Evolutionary conservation across 2,329 filamentous ascomycete species (phyloP).

Genomic region (Diaporthe helianthi): DNA sequence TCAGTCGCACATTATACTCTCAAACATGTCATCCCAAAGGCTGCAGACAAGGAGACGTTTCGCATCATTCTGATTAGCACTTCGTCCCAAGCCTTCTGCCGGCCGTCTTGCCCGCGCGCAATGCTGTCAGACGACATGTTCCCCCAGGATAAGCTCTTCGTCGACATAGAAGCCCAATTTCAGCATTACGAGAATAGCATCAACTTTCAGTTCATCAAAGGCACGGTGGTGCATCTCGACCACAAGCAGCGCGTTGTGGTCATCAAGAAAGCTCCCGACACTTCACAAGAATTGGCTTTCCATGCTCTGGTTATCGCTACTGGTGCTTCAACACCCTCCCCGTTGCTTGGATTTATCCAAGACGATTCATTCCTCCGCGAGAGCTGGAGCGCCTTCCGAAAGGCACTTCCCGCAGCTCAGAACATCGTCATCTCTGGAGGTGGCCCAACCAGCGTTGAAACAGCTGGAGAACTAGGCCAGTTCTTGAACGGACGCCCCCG

Average conservation of each 20-base stretch:
- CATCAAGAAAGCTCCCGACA: slow-evolving; percentile 35
- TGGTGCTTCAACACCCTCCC: slow-evolving; percentile 53
- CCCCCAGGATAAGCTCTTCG: slow-evolving; percentile 53
- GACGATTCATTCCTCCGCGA: slow-evolving; percentile 44
- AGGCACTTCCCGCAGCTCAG: slow-evolving; percentile 47
- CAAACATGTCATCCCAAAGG: slow-evolving; percentile 55
- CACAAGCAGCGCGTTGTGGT: slow-evolving; percentile 44
- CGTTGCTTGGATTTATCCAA: slow-evolving; percentile 49
- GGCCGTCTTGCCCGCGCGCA: slow-evolving; percentile 54
- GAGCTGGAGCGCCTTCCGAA: slow-evolving; percentile 49
- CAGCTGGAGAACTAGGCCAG: slow-evolving; percentile 58
- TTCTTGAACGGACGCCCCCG: slow-evolving; percentile 55
- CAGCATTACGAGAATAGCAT: slow-evolving; percentile 44
- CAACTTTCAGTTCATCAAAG: slow-evolving; percentile 52
- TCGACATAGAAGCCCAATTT: slow-evolving; percentile 47
- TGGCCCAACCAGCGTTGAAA: slow-evolving; percentile 54
- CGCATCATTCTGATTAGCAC: slow-evolving; percentile 52
- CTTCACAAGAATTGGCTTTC: slow-evolving; percentile 43
- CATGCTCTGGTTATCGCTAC: slow-evolving; percentile 58
- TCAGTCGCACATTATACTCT: slow-evolving; percentile 60
- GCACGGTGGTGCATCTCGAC: slow-evolving; percentile 47
- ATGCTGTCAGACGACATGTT: slow-evolving; percentile 54
- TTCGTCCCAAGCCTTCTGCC: slow-evolving; percentile 50
- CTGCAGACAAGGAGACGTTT: slow-evolving; percentile 46
- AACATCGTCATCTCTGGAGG: slow-evolving; percentile 53